Evolutionary conservation across 208 protist genomes (phyloP).

Genomic region (Wallacemonas sp.): DNA sequence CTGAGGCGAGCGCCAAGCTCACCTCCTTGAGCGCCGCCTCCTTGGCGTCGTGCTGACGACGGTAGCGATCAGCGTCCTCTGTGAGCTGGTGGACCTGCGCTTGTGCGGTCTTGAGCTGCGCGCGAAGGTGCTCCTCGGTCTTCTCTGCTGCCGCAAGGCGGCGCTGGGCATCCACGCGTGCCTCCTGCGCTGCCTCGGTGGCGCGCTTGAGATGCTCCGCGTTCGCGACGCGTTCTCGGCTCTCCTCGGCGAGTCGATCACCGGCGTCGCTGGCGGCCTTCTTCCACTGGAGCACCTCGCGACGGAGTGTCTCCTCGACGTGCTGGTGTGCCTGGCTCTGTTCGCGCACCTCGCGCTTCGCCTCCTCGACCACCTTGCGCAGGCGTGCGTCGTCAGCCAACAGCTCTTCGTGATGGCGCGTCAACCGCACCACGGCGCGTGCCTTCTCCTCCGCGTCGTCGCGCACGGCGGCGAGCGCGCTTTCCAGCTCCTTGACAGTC

Average conservation of each 20-base stretch:
- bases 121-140: constrained; percentile 10
- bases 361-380: constrained; percentile 4
- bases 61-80: constrained; percentile 19
- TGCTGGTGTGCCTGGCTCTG: not conserved
- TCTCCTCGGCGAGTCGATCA: constrained; percentile 2
- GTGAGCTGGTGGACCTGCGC: constrained; percentile 24
- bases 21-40: constrained; percentile 24
- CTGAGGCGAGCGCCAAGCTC: constrained; percentile 5
- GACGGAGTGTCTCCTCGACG: not conserved
- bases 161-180: constrained; percentile 13
- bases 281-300: constrained; percentile 8
- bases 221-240: constrained; percentile 3
- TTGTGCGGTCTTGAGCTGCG: constrained; percentile 19
- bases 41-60: constrained; percentile 19
- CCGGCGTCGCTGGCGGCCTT: not conserved
- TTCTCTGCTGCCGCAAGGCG: not conserved
- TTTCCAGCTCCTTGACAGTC: constrained; percentile 7
- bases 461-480: constrained; percentile 12
- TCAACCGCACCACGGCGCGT: not conserved
- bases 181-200: constrained; percentile 13
- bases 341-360: constrained; percentile 3
- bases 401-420: not conserved
- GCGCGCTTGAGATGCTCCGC: constrained; percentile 18
- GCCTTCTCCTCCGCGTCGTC: constrained; percentile 13
- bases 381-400: not conserved